Evolutionary conservation across 1,139 yeast species (phyloP).

Genomic region (Suhomyces maxii): DNA sequence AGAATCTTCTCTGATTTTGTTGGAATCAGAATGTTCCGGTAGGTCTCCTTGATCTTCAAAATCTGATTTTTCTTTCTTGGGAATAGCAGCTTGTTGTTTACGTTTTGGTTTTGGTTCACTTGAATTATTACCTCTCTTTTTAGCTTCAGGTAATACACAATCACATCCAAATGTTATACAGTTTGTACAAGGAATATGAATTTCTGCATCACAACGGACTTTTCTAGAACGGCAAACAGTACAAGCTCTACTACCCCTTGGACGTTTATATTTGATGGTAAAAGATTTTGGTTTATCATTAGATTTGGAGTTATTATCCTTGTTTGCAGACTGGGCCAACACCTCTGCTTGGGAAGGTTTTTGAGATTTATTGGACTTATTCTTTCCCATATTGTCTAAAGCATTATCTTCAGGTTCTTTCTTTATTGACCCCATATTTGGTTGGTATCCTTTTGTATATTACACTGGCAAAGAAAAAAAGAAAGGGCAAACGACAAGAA

Average conservation of each 20-base stretch:
- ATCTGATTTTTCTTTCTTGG: constrained; percentile 6
- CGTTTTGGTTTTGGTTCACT: constrained; percentile 26
- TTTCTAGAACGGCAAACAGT: constrained; percentile 67
- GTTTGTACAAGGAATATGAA: constrained; percentile 75
- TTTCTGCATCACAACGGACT: constrained; percentile 66
- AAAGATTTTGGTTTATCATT: constrained; percentile 48
- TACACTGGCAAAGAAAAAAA: not conserved
- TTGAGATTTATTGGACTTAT: not conserved
- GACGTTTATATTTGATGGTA: constrained; percentile 51
- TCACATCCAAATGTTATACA: constrained; percentile 77
- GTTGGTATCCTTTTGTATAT: not conserved
- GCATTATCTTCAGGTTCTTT: not conserved
- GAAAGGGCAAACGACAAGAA: not conserved
- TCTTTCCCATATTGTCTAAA: not conserved
- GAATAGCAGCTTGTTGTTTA: constrained; percentile 7
- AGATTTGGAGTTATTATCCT: constrained; percentile 3
- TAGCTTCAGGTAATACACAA: constrained; percentile 63
- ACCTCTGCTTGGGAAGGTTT: constrained; percentile 8
- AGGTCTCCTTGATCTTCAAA: not conserved
- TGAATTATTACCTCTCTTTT: constrained; percentile 39
- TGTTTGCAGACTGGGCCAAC: constrained; percentile 8
- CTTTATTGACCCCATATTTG: constrained; percentile 4
- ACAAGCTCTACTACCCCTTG: constrained; percentile 55
- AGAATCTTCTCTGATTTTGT: constrained; percentile 2
- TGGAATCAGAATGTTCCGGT: not conserved